phyloP scores from a whole-genome alignment of 2,329 filamentous ascomycete genomes.

The Aspergillus spinulosporus region DNA sequence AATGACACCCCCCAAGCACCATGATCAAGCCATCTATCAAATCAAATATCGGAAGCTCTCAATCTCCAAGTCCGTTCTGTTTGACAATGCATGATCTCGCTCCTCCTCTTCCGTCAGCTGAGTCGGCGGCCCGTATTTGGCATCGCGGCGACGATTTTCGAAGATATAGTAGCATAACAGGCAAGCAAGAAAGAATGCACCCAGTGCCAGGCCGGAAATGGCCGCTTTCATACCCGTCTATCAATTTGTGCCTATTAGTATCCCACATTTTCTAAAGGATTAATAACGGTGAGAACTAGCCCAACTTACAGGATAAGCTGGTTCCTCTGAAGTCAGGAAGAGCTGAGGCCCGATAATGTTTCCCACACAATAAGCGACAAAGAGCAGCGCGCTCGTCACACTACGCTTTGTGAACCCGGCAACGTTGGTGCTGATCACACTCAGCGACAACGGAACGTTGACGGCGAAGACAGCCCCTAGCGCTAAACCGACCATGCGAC shows the following conservation, averaged over 20 bases:
- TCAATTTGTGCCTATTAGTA: not conserved
- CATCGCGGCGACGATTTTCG: slow-evolving; percentile 35
- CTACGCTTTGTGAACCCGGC: slow-evolving; percentile 40
- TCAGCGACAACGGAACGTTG: slow-evolving; percentile 39
- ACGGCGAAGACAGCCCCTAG: slow-evolving; percentile 35
- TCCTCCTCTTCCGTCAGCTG: not conserved
- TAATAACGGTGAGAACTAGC: not conserved
- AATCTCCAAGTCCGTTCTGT: not conserved
- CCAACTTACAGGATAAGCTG: slow-evolving; percentile 30
- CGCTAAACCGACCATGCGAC: slow-evolving; percentile 32
- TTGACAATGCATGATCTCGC: not conserved
- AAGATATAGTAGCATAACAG: slow-evolving; percentile 32
- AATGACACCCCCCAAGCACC: too few species aligned
- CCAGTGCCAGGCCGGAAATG: slow-evolving; percentile 31
- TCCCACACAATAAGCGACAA: slow-evolving; percentile 45
- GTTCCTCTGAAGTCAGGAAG: slow-evolving; percentile 35
- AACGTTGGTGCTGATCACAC: slow-evolving; percentile 38
- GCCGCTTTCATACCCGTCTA: slow-evolving; percentile 38
- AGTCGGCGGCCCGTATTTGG: slow-evolving; percentile 22
- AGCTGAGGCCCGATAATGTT: slow-evolving; percentile 39
- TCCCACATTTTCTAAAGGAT: too few species aligned
- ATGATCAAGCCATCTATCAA: not conserved
- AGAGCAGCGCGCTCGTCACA: slow-evolving; percentile 48
- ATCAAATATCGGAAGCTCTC: not conserved
- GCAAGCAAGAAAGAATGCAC: slow-evolving; percentile 32